phyloP scores from a whole-genome alignment of 2,329 filamentous ascomycete genomes.

The Alternaria sp. region DNA sequence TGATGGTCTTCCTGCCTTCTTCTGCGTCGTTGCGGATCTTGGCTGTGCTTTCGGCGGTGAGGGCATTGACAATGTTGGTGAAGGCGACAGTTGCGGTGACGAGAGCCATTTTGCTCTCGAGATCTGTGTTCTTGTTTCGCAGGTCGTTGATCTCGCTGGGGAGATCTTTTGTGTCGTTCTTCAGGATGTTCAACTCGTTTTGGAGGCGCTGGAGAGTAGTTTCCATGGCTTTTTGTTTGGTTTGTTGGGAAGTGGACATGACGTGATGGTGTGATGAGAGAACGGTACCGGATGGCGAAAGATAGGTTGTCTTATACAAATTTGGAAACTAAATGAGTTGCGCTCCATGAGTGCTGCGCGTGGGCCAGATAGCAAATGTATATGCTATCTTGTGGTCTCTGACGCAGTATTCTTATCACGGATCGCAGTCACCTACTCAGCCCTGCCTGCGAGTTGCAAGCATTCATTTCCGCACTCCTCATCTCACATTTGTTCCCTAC shows the following conservation, averaged over 20 bases:
- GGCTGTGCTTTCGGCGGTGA: neutral
- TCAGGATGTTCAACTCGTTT: neutral
- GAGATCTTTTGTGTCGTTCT: neutral
- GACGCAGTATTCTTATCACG: neutral
- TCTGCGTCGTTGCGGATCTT: neutral
- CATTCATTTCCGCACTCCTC: neutral
- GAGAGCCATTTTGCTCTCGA: neutral
- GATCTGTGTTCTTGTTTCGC: neutral
- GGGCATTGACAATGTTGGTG: neutral
- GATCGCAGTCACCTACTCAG: neutral
- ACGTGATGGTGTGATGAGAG: neutral
- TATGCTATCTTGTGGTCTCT: neutral
- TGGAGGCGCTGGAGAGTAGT: neutral
- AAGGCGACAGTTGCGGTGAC: neutral
- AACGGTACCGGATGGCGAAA: neutral
- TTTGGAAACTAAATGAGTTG: neutral
- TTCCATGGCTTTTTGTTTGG: neutral
- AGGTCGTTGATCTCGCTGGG: neutral
- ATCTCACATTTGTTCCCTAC: neutral
- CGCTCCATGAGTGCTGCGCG: neutral
- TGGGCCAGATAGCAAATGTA: neutral
- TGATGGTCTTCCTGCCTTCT: neutral
- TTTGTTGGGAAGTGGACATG: neutral
- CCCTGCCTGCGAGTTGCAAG: neutral
- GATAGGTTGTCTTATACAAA: neutral